Conservation (phyloP, 192 early-diverging fungal genomes). For the Martensiomyces pterosporus region DNA sequence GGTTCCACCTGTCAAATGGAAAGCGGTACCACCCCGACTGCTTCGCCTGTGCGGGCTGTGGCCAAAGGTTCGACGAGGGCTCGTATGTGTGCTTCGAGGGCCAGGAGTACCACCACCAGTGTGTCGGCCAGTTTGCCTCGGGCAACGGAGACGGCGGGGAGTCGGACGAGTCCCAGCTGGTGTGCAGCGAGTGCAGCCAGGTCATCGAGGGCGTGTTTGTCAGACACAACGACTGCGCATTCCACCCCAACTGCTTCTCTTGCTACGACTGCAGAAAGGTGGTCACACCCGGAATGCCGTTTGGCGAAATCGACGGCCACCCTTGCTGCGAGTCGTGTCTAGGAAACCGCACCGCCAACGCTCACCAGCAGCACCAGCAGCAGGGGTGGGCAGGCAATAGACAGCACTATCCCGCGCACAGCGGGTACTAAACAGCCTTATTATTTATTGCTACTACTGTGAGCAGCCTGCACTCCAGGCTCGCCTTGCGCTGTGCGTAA, state of each 20-base stretch:
- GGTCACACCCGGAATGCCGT: conserved; percentile 52
- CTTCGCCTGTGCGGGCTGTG: conserved; percentile 51
- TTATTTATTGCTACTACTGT: too few species aligned
- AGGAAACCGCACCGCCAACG: conserved; percentile 15
- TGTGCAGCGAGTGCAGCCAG: conserved; percentile 28
- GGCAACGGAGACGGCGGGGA: not conserved
- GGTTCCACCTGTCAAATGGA: conserved; percentile 54
- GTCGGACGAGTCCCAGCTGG: conserved; percentile 11
- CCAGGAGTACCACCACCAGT: conserved; percentile 53
- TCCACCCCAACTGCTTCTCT: conserved; percentile 50
- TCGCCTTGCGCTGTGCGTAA: too few species aligned
- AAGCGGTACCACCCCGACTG: conserved; percentile 54
- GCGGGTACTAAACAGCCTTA: too few species aligned
- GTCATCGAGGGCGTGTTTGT: conserved; percentile 47
- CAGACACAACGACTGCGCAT: conserved; percentile 34
- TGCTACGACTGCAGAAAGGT: conserved; percentile 41
- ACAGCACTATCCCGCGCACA: not conserved
- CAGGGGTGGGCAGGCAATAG: conserved; percentile 1
- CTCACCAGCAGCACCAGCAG: conserved; percentile 4
- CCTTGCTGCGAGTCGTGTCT: conserved; percentile 51
- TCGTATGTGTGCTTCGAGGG: conserved; percentile 54
- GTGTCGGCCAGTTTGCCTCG: conserved; percentile 28
- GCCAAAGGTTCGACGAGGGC: conserved; percentile 51
- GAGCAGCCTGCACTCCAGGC: too few species aligned
- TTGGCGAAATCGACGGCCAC: conserved; percentile 36